Percentiles rank a stretch among this genome's conserved stretches.
phyloP scores from a whole-genome alignment of 2,329 filamentous ascomycete genomes.

The Byssothecium circinans region DNA sequence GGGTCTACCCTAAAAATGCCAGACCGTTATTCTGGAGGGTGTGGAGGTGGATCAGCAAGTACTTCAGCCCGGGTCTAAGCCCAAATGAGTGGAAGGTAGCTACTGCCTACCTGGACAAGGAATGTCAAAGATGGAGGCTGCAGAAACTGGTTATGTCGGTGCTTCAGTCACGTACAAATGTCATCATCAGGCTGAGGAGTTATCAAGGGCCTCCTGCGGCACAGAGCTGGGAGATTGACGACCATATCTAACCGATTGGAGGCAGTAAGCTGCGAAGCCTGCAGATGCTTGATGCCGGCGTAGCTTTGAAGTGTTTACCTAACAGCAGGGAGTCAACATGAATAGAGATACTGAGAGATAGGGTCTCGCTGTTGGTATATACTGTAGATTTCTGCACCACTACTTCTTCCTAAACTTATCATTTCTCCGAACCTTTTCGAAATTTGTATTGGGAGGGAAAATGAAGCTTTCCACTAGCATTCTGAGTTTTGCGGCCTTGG shows the following conservation, averaged over 20 bases:
- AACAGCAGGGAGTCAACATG: conserved; percentile 33
- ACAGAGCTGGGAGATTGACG: not conserved
- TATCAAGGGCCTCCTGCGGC: not conserved
- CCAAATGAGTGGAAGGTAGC: too few relatives aligned
- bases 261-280: conserved; percentile 19
- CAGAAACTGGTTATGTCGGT: too few relatives aligned
- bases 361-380: conserved; percentile 22
- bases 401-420: not conserved
- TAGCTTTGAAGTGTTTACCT: conserved; percentile 39
- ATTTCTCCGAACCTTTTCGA: conserved; percentile 4
- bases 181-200: not conserved
- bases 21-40: conserved; percentile 2
- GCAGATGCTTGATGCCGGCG: conserved; percentile 25
- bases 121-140: too few relatives aligned
- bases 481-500: conserved; percentile 51
- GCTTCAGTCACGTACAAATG: not conserved
- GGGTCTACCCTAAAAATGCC: conserved; percentile 20
- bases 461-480: conserved; percentile 33
- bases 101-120: too few relatives aligned
- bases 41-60: conserved; percentile 1
- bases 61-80: too few relatives aligned
- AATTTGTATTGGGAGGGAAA: conserved; percentile 1
- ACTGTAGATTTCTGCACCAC: conserved; percentile 14
- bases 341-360: conserved; percentile 26
- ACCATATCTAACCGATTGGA: conserved; percentile 23